These are phyloP conservation scores for Alnus glutinosa DNA, from an alignment of 306 rosid species.

Conservation along the genomic window DNA sequence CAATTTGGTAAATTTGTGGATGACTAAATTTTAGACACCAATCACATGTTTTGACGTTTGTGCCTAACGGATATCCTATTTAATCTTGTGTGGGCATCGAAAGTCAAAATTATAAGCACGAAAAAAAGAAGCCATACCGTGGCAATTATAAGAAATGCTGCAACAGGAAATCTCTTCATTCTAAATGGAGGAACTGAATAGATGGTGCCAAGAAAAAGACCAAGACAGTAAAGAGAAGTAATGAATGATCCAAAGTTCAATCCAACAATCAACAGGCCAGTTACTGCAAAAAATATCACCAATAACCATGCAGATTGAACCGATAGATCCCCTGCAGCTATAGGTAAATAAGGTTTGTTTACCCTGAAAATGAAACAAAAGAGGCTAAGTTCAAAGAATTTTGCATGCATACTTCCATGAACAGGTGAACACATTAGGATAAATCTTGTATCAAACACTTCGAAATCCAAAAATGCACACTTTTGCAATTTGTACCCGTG, in stretches of 20 bases:
- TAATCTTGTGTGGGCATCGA: background rate
- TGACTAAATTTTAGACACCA: background rate
- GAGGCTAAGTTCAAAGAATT: slow-evolving; percentile 5
- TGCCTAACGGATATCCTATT: background rate
- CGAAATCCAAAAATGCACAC: slow-evolving; percentile 5
- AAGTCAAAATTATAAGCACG: slow-evolving; percentile 15
- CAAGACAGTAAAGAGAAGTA: slow-evolving; percentile 75
- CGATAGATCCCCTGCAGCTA: slow-evolving; percentile 98
- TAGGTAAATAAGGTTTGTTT: slow-evolving; percentile 94
- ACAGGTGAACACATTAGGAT: background rate
- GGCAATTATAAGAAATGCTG: slow-evolving; percentile 96
- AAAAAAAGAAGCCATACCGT: slow-evolving; percentile 53
- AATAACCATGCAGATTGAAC: slow-evolving; percentile 91
- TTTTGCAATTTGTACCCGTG: background rate
- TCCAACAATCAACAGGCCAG: slow-evolving; percentile 76
- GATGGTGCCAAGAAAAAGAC: slow-evolving; percentile 91
- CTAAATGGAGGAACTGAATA: slow-evolving; percentile 95
- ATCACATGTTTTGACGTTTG: background rate
- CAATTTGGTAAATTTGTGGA: background rate
- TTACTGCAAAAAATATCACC: slow-evolving; percentile 80
- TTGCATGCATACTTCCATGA: slow-evolving; percentile 7
- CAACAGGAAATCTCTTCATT: slow-evolving; percentile 92
- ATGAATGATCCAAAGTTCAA: slow-evolving; percentile 84
- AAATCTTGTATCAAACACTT: slow-evolving; percentile 3
- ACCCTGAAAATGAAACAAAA: slow-evolving; percentile 67